These are phyloP conservation scores for Penicillium nordicum DNA, from an alignment of 2,329 filamentous ascomycete species.

Conservation along the genomic window DNA sequence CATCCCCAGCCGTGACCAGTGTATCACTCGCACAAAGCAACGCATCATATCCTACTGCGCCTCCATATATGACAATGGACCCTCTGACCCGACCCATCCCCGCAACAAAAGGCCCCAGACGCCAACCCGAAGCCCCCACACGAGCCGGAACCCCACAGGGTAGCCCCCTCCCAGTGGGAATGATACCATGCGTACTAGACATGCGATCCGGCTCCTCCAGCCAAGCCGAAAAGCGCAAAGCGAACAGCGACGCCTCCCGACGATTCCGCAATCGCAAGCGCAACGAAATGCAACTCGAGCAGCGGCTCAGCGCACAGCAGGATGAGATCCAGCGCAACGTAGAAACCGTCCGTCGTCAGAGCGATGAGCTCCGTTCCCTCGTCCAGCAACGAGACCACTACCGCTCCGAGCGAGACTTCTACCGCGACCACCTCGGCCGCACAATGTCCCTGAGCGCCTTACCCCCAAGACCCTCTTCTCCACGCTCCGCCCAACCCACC, in stretches of 20 bases:
- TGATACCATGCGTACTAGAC: slow-evolving; percentile 41
- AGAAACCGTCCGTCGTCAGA: slow-evolving; percentile 30
- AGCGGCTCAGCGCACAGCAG: slow-evolving; percentile 36
- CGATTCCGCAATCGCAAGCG: slow-evolving; percentile 43
- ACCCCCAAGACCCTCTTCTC: slow-evolving; percentile 32
- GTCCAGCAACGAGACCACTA: slow-evolving; percentile 40
- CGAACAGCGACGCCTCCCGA: slow-evolving; percentile 43
- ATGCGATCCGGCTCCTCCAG: slow-evolving; percentile 41
- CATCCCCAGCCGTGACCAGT: slow-evolving; percentile 28
- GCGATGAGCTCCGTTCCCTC: slow-evolving; percentile 34
- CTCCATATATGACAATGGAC: slow-evolving; percentile 28
- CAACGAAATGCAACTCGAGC: slow-evolving; percentile 40
- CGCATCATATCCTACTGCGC: slow-evolving; percentile 18
- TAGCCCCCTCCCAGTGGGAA: slow-evolving; percentile 18
- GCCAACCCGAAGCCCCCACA: slow-evolving; percentile 14
- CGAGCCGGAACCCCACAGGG: slow-evolving; percentile 12
- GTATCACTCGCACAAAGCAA: slow-evolving; percentile 18
- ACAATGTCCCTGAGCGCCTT: slow-evolving; percentile 26
- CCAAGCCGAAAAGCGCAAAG: slow-evolving; percentile 42
- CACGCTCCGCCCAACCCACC: slow-evolving; percentile 16
- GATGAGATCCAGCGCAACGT: slow-evolving; percentile 36
- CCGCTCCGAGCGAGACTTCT: slow-evolving; percentile 40
- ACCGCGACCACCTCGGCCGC: slow-evolving; percentile 33
- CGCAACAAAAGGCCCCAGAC: slow-evolving; percentile 20
- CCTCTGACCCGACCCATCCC: slow-evolving; percentile 25